These are phyloP conservation scores for Fraxinus albicans DNA, from an alignment of 305 asterid species.

Conservation along the genomic window DNA sequence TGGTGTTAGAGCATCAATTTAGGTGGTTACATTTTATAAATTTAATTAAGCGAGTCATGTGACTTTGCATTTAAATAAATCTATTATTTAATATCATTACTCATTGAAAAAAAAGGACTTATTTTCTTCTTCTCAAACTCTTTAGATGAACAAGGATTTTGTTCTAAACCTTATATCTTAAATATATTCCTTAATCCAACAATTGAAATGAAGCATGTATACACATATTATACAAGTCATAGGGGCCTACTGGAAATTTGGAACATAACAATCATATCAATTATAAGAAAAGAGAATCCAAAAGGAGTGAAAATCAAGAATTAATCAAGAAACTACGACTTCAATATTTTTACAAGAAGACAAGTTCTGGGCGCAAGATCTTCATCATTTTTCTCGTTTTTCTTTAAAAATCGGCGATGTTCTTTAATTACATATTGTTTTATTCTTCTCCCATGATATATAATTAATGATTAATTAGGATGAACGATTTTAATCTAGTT, in stretches of 20 bases:
- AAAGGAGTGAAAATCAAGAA: neutral
- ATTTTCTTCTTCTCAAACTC: neutral
- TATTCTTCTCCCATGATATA: neutral
- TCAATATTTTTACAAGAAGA: neutral
- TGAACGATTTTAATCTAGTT: neutral
- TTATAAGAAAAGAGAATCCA: neutral
- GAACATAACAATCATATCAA: neutral
- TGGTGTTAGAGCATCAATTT: too few species aligned
- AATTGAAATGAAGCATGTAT: neutral
- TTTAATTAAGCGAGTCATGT: too few species aligned
- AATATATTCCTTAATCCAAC: neutral
- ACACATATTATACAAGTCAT: neutral
- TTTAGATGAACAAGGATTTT: neutral
- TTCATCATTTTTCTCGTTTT: too few species aligned
- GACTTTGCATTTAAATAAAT: neutral
- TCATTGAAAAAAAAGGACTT: neutral
- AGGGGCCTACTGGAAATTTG: neutral
- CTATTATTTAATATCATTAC: too few species aligned
- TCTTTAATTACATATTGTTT: neutral
- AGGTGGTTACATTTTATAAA: too few species aligned
- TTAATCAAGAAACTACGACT: neutral
- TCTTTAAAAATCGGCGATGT: neutral
- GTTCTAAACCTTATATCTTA: too few species aligned
- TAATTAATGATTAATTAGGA: too few species aligned
- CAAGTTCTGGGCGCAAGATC: neutral